Conservation (phyloP, 2,329 filamentous ascomycete species). For the Penicillium brasilianum region DNA sequence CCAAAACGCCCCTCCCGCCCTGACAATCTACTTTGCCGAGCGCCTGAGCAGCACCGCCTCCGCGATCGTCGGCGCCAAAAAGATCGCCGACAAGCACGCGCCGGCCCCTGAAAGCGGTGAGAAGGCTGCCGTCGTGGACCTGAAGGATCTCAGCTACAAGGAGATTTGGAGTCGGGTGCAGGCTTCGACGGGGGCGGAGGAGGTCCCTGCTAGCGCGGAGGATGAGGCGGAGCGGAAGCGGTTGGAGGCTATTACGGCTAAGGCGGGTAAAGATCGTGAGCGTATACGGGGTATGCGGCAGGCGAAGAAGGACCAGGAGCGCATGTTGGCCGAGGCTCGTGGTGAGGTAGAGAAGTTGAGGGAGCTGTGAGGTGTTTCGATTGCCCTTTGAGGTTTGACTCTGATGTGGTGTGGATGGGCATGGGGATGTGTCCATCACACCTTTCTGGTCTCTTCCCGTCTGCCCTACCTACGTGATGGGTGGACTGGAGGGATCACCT, state of each 20-base stretch:
- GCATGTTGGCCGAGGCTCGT: conserved; percentile 50
- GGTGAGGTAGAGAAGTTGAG: conserved; percentile 51
- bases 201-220: conserved; percentile 39
- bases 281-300: conserved; percentile 47
- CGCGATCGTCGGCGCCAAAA: conserved; percentile 29
- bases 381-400: conserved; percentile 3
- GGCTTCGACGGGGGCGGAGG: conserved; percentile 47
- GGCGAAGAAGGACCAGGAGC: conserved; percentile 52
- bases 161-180: conserved; percentile 52
- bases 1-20: conserved; percentile 48
- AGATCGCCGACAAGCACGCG: conserved; percentile 41
- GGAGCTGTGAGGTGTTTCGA: conserved; percentile 33
- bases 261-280: conserved; percentile 46
- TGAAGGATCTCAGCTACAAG: conserved; percentile 46
- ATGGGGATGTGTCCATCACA: conserved; percentile 2
- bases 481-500: conserved; percentile 17
- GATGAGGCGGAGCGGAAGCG: conserved; percentile 45
- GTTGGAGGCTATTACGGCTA: conserved; percentile 41
- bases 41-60: conserved; percentile 35
- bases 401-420: conserved; percentile 16
- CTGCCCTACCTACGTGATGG: conserved; percentile 4
- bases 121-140: conserved; percentile 43
- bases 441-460: conserved; percentile 18
- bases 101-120: conserved; percentile 39
- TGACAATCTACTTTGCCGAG: conserved; percentile 51